Conservation (phyloP, 495 filamentous ascomycete species). For the Lophium mytilinum region DNA sequence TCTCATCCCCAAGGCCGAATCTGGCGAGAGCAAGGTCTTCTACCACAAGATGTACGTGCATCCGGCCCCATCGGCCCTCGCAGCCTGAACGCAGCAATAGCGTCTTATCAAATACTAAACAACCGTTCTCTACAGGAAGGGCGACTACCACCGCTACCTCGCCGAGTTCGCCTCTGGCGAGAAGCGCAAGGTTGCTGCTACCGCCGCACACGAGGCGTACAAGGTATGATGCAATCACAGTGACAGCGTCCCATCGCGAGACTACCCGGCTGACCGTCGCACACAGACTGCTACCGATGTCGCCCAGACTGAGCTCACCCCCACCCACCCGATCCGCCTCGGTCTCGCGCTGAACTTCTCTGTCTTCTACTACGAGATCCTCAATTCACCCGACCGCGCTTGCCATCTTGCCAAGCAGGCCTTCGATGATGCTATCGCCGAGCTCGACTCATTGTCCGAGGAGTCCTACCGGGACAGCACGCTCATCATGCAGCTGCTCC, state of each 20-base stretch:
- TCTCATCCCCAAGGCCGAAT: slow-evolving; percentile 95
- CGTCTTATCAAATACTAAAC: neutral
- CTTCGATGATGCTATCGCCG: slow-evolving; percentile 98
- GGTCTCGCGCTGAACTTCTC: slow-evolving; percentile 99
- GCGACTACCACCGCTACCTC: slow-evolving; percentile 99
- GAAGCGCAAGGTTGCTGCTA: slow-evolving; percentile 93
- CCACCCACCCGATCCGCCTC: slow-evolving; percentile 97
- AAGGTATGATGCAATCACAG: slow-evolving; percentile 47
- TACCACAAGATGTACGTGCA: slow-evolving; percentile 98
- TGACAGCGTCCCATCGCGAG: neutral
- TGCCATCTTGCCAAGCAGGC: slow-evolving; percentile 99
- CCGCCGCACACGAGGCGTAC: slow-evolving; percentile 94
- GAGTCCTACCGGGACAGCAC: slow-evolving; percentile 99
- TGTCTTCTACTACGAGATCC: slow-evolving; percentile 99
- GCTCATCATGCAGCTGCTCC: slow-evolving; percentile 99
- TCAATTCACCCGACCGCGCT: slow-evolving; percentile 97
- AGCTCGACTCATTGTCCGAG: slow-evolving; percentile 97
- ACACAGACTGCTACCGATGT: slow-evolving; percentile 83
- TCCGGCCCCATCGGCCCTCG: neutral
- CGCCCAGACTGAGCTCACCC: slow-evolving; percentile 93
- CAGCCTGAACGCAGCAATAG: neutral
- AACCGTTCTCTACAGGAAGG: slow-evolving; percentile 62
- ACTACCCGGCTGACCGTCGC: neutral
- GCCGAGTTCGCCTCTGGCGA: slow-evolving; percentile 98
- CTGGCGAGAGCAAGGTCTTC: slow-evolving; percentile 99